Evolutionary conservation across 2,329 filamentous ascomycete genomes (phyloP), one percentile per base, ranked within the genome.

Genomic region (Fusarium scirpi): DNA sequence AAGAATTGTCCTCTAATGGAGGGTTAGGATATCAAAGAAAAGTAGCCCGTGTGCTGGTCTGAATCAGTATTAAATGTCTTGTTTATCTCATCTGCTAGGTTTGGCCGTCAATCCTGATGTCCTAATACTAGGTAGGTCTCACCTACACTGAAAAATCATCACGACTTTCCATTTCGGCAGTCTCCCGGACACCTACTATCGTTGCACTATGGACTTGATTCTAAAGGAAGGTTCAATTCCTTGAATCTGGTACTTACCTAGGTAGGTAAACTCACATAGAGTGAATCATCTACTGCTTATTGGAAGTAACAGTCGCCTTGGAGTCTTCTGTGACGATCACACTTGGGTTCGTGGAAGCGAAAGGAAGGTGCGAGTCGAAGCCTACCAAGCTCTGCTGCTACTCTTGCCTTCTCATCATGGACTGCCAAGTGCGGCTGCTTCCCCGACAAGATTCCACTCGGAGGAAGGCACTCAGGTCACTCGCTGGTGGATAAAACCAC

Each of bases 401-500:
- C 24, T 47, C 18, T 20, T 18, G 24, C 44, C 44, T 46, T 46
- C 12, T 6, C n/a, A 48, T 20, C 25, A 18, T 30, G 27, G 7
- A 30, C n/a, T 20, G 22, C 10, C 27, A 22, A 48, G 27, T 32
- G 9, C 20, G 32, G 53, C 40, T 38, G 40, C 61, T 70, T 65
- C 66, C 66, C 20, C 43, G 13, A 34, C 41, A 29, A 11, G 12
- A 32, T 20, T 40, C 15, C 13, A 24, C n/a, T 38, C 30, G 20
- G 58, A 16, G 63, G 58, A 70, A 68, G 51, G 58, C 18, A 25
- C 63, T 24, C 22, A 6, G 16, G 20, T 18, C 32, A 11, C 15
- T 16, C 32, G 38, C 47, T 38, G 38, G 18, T 45, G 55, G 32
- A 59, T 43, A 67, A 70, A 55, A 63, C 18, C 47, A 30, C 24